These are phyloP conservation scores for Entrophospora sp. DNA, from an alignment of 192 early-diverging fungal species.

Conservation along the genomic window DNA sequence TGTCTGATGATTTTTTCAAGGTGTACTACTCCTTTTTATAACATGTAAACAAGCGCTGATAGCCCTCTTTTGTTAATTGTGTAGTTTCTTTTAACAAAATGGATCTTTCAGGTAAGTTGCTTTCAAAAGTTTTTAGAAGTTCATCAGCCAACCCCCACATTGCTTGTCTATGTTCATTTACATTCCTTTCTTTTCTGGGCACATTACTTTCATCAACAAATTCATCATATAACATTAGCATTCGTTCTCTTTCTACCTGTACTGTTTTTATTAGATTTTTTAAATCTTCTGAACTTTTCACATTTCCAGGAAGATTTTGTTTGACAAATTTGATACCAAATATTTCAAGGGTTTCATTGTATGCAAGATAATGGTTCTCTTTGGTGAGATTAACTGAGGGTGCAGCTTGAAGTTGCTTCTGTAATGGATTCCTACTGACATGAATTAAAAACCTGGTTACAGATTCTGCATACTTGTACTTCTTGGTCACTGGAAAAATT, in stretches of 20 bases:
- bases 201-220: neutral
- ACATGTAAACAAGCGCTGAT: too few relatives aligned
- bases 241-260: neutral
- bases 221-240: neutral
- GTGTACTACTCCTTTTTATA: too few relatives aligned
- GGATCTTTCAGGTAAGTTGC: neutral
- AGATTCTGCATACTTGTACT: neutral
- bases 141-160: neutral
- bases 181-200: neutral
- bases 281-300: neutral
- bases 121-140: neutral
- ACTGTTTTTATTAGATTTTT: neutral
- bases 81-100: too few relatives aligned
- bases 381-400: neutral
- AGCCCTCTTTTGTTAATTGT: too few relatives aligned
- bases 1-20: too few relatives aligned
- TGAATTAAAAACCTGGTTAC: too few relatives aligned
- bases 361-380: neutral
- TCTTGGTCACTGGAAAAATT: neutral
- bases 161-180: neutral
- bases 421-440: neutral
- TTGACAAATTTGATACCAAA: slow-evolving; percentile 1
- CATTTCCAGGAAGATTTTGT: neutral
- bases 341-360: neutral
- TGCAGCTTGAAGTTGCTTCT: neutral